A percentile compares a stretch with the other conserved stretches of the same genome.
Evolutionary conservation across 108 stramenopile genomes (phyloP).

Genomic region (Conticribra guillardii): DNA sequence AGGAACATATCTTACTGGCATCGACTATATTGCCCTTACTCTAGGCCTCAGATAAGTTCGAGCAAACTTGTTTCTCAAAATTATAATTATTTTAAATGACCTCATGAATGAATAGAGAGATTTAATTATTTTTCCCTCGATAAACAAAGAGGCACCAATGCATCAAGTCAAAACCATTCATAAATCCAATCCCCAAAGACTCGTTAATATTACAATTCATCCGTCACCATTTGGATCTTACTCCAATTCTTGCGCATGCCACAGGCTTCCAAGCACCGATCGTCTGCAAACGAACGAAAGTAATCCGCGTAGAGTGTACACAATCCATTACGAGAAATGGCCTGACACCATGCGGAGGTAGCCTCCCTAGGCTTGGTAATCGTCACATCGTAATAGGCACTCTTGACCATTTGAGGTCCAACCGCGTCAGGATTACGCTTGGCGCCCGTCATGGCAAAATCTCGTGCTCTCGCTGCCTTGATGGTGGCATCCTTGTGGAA

Average conservation of each 20-base stretch:
- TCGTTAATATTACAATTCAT: conserved; percentile 40
- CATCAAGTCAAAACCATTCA: no score
- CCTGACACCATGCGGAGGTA: conserved; percentile 83
- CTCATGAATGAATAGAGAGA: no score
- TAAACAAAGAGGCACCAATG: no score
- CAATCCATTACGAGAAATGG: conserved; percentile 80
- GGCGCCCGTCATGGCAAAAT: conserved; percentile 59
- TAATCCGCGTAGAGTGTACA: conserved; percentile 83
- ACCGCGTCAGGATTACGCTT: conserved; percentile 51
- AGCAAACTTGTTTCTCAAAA: no score
- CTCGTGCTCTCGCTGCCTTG: conserved; percentile 80
- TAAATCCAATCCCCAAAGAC: no score
- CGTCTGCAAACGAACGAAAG: conserved; percentile 75
- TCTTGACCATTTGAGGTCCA: conserved; percentile 82
- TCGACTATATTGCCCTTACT: no score
- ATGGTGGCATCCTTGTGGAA: conserved; percentile 90
- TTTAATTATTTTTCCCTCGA: no score
- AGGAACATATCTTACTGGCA: no score
- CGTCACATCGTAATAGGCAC: conserved; percentile 85
- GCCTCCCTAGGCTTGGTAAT: conserved; percentile 85
- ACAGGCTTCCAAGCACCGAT: conserved; percentile 81
- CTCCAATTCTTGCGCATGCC: conserved; percentile 80
- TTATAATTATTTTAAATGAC: no score
- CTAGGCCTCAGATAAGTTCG: no score
- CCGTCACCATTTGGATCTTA: conserved; percentile 34